A percentile compares a stretch with the other conserved stretches of the same genome.
These are phyloP conservation scores for Calonectria pauciramosa DNA, from an alignment of 2,329 filamentous ascomycete genomes.

Conservation along the genomic window DNA sequence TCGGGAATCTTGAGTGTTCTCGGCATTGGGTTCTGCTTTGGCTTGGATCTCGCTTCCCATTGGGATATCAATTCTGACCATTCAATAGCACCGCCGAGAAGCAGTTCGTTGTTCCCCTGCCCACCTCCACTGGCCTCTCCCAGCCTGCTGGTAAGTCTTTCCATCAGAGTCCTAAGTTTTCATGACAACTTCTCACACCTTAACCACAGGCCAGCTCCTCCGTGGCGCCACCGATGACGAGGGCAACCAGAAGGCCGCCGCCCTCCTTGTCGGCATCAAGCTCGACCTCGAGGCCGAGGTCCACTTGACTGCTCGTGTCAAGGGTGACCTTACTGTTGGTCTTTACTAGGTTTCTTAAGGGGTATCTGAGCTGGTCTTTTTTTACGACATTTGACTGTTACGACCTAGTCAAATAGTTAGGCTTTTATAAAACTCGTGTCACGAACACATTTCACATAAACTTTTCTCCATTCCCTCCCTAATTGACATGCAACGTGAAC, in stretches of 20 bases:
- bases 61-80: background rate
- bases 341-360: conserved; percentile 6
- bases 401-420: conserved; percentile 4
- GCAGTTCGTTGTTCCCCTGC: conserved; percentile 11
- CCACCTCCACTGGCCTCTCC: conserved; percentile 4
- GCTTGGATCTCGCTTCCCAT: background rate
- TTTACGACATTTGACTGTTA: conserved; percentile 1
- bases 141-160: conserved; percentile 8
- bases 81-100: conserved; percentile 3
- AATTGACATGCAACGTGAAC: background rate
- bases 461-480: background rate
- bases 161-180: background rate
- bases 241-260: conserved; percentile 11
- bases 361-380: background rate
- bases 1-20: background rate
- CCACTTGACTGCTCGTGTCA: conserved; percentile 10
- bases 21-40: background rate
- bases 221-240: background rate
- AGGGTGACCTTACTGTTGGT: conserved; percentile 13
- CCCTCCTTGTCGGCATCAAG: conserved; percentile 10
- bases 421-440: background rate
- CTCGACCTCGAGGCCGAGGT: conserved; percentile 10
- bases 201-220: background rate
- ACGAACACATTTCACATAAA: background rate
- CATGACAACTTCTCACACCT: background rate